A percentile compares a stretch with the other conserved stretches of the same genome.
phyloP scores from a whole-genome alignment of 2,329 filamentous ascomycete species.

The Alternaria longipes region DNA sequence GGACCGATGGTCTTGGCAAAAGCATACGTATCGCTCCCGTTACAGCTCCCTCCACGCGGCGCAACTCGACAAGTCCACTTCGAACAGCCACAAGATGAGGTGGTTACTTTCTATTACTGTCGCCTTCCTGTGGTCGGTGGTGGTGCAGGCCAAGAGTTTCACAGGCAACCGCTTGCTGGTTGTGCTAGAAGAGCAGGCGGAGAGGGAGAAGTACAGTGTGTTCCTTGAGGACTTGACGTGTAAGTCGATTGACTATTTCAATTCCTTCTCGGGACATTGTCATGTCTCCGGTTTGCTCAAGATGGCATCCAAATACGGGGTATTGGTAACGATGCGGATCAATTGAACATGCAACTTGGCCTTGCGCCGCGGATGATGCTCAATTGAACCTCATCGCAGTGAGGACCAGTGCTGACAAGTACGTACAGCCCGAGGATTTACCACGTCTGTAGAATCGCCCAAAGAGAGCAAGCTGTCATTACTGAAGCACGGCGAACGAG shows the following conservation, averaged over 20 bases:
- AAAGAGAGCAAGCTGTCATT: constrained; percentile 68
- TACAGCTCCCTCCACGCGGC: constrained; percentile 14
- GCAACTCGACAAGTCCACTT: constrained; percentile 30
- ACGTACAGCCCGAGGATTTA: constrained; percentile 78
- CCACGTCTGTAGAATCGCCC: constrained; percentile 77
- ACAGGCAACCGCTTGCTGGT: constrained; percentile 83
- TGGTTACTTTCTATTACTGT: constrained; percentile 73
- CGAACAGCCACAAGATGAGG: constrained; percentile 70
- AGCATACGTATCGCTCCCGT: constrained; percentile 51
- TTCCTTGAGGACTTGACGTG: constrained; percentile 79
- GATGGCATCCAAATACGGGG: neutral
- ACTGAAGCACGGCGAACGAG: constrained; percentile 85
- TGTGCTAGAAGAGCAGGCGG: constrained; percentile 81
- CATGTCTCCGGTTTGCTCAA: neutral
- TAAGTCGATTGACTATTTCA: constrained; percentile 52
- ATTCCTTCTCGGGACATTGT: neutral
- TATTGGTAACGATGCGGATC: constrained; percentile 5
- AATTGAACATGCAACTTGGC: constrained; percentile 23
- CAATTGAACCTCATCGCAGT: constrained; percentile 4
- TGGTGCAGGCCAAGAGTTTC: constrained; percentile 79
- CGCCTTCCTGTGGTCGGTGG: constrained; percentile 70
- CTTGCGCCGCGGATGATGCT: neutral
- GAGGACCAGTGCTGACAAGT: constrained; percentile 17
- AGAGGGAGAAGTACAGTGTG: constrained; percentile 83
- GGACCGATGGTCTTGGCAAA: constrained; percentile 44